A percentile compares a stretch with the other conserved stretches of the same genome.
Conservation (phyloP, 108 stramenopile species). For the Skeletonema potamos region DNA sequence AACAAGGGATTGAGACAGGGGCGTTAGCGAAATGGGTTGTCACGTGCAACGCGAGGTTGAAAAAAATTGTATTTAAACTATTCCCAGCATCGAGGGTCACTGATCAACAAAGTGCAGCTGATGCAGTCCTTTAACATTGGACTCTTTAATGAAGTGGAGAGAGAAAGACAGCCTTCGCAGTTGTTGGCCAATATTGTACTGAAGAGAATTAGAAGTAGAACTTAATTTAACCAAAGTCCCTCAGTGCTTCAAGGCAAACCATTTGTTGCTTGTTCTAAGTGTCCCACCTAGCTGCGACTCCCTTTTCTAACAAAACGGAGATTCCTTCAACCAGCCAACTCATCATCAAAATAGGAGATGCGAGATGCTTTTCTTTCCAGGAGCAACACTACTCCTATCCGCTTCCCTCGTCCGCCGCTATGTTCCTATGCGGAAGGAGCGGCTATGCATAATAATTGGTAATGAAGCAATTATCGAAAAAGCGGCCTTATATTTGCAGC, state of each 20-base stretch:
- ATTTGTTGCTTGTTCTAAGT: not conserved
- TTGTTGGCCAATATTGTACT: not conserved
- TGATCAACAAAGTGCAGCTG: not conserved
- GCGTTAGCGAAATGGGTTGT: constrained; percentile 8
- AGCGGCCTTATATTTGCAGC: constrained; percentile 1
- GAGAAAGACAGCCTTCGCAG: not conserved
- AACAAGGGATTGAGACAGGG: constrained; percentile 84
- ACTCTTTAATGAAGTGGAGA: not conserved
- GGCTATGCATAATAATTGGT: not conserved
- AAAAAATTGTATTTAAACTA: not conserved
- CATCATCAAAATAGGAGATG: too few species aligned
- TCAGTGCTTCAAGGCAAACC: too few species aligned
- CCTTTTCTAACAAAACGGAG: too few species aligned
- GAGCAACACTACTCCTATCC: too few species aligned
- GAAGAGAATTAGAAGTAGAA: too few species aligned
- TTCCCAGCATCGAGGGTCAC: not conserved
- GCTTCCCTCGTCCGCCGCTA: too few species aligned
- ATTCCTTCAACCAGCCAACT: not conserved
- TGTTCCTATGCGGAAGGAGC: not conserved
- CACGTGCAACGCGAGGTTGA: not conserved
- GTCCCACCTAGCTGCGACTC: not conserved
- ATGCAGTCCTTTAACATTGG: not conserved
- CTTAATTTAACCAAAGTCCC: too few species aligned
- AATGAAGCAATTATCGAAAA: constrained; percentile 5
- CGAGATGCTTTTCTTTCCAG: too few species aligned